phyloP scores from a whole-genome alignment of 208 protist genomes.

The Crithidia thermophila region DNA sequence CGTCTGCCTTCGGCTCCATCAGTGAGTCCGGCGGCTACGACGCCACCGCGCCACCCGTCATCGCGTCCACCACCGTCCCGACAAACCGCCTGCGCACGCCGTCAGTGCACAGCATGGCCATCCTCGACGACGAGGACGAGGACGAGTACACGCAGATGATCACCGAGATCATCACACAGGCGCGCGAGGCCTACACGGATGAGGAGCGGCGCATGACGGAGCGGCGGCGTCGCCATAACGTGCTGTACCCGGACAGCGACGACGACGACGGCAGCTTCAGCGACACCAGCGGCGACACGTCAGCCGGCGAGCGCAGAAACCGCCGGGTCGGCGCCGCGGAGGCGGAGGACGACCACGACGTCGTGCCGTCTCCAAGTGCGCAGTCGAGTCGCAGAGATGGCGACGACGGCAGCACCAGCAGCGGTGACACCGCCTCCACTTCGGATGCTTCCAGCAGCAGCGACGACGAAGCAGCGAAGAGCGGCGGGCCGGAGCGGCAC shows the following conservation, averaged over 20 bases:
- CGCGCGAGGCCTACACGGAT: conserved; percentile 38
- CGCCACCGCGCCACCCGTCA: background rate
- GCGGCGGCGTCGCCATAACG: conserved; percentile 21
- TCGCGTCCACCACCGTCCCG: conserved; percentile 8
- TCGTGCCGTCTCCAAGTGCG: background rate
- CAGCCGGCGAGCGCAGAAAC: no score
- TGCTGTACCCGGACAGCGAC: conserved; percentile 27
- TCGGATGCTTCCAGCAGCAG: background rate
- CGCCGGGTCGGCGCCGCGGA: no score
- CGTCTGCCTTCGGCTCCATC: background rate
- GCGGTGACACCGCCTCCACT: background rate
- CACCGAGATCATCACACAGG: conserved; percentile 38
- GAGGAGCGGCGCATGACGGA: conserved; percentile 36
- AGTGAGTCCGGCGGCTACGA: background rate
- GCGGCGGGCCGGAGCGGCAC: conserved; percentile 7
- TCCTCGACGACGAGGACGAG: conserved; percentile 26
- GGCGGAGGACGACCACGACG: no score
- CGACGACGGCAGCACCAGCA: background rate
- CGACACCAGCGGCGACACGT: conserved; percentile 9
- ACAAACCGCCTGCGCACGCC: background rate
- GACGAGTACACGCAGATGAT: conserved; percentile 41
- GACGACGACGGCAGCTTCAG: conserved; percentile 12
- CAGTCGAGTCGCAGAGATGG: no score
- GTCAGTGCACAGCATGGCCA: background rate
- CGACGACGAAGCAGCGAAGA: background rate